Base-by-base conservation (phyloP, 75 land plant species). In the Sequoia sempervirens region DNA sequence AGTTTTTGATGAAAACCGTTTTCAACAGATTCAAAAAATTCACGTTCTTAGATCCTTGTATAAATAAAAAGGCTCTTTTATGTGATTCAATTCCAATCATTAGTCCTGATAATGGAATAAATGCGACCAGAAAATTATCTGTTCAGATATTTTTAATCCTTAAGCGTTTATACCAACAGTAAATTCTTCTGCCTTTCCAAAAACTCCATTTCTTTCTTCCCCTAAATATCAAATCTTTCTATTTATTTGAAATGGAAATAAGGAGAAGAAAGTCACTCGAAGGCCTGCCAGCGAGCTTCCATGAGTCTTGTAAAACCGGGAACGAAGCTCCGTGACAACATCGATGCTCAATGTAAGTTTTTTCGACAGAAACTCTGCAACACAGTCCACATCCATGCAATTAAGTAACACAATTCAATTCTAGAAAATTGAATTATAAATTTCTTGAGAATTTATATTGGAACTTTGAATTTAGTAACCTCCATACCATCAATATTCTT, bases 231-330 rank as follows among this genome's bases (percentile, higher is more conserved):
- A 12, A 50, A 50, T 50, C 52, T 50, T 11, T 50, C 15, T 50
- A 13, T 50, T 1, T 11, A 50, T 50, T 50, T 12, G 53, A 50
- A 12, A 50, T 2, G 2, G 53, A 50, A 50, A 50, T 50, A 83
- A 26, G 41, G n/a, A 11, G 32, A 12, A 72, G 37, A 80, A 52
- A 83, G 36, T 85, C 88, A 95, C 97, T 53, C 93, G 85, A 23
- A 96, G 91, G 43, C 98, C 98, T 28, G 96, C 95, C 38, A 96
- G 88, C 12, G 98, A 84, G 86, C 95, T 96, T 75, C 98, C 98
- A 85, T 96, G 84, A 6, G 86, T 84, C 78, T 80, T 89, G 90
- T 95, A 96, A 64, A 96, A 90, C 82, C 88, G 86, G 4, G 80
- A 82, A 28, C 96, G 84, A 64, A 96, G 86, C 34, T 18, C 70